Conservation (phyloP, 768 basidiomycete genomes). For the Kwoniella shandongensis region DNA sequence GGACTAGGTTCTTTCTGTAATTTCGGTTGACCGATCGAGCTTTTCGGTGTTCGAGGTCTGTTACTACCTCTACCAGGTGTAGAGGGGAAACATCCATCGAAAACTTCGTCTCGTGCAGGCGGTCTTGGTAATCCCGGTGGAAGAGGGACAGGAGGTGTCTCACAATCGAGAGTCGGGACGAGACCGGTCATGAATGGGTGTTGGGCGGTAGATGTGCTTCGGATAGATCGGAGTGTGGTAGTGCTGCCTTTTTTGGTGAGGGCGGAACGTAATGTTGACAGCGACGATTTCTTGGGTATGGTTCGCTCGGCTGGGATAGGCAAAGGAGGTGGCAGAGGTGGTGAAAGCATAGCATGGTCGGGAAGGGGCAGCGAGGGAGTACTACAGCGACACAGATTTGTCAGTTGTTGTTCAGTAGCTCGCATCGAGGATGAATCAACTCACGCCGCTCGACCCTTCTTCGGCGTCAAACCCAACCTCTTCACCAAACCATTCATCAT, state of each 20-base stretch:
- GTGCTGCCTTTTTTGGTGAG: constrained; percentile 36
- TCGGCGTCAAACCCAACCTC: constrained; percentile 40
- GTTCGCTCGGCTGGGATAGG: constrained; percentile 8
- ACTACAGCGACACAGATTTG: background rate
- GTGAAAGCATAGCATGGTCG: constrained; percentile 2
- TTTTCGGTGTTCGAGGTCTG: constrained; percentile 28
- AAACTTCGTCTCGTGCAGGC: background rate
- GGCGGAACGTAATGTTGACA: constrained; percentile 36
- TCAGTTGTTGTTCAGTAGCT: too few relatives aligned
- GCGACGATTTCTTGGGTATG: constrained; percentile 31
- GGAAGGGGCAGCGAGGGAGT: constrained; percentile 3
- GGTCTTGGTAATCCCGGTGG: constrained; percentile 8
- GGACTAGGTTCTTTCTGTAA: constrained; percentile 19
- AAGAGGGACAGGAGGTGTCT: constrained; percentile 17
- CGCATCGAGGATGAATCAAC: too few relatives aligned
- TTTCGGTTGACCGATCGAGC: constrained; percentile 38
- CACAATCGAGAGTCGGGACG: constrained; percentile 15
- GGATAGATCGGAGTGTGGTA: constrained; percentile 37
- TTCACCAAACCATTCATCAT: constrained; percentile 36
- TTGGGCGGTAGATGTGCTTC: constrained; percentile 5
- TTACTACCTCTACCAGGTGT: constrained; percentile 13
- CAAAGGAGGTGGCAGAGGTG: constrained; percentile 5
- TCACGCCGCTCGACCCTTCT: constrained; percentile 28
- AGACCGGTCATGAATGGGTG: constrained; percentile 15
- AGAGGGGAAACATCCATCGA: constrained; percentile 22